A percentile compares a stretch with the other conserved stretches of the same genome.
Evolutionary conservation across 1,139 yeast genomes (phyloP).

Genomic region (Candida neerlandica): DNA sequence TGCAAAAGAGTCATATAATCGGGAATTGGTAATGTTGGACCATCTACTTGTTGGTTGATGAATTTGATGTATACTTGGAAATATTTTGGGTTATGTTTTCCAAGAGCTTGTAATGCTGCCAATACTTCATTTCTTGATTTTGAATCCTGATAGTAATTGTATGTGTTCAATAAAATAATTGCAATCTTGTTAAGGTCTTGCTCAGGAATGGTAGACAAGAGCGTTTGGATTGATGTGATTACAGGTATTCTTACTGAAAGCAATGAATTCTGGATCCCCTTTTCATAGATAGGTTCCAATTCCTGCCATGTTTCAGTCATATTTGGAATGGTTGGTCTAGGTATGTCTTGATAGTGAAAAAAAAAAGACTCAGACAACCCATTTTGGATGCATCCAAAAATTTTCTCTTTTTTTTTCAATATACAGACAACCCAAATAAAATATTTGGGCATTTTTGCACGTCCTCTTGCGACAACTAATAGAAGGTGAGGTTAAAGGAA

Average conservation of each 20-base stretch:
- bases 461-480: background rate
- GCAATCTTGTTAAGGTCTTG: slow-evolving; percentile 25
- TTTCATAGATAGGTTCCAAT: slow-evolving; percentile 21
- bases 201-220: slow-evolving; percentile 20
- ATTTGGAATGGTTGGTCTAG: background rate
- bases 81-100: slow-evolving; percentile 32
- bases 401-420: background rate
- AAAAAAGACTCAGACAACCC: slow-evolving; percentile 1
- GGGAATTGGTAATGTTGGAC: slow-evolving; percentile 47
- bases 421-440: background rate
- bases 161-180: slow-evolving; percentile 42
- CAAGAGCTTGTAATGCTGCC: slow-evolving; percentile 36
- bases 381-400: background rate
- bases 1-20: slow-evolving; percentile 58
- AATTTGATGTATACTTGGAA: slow-evolving; percentile 38
- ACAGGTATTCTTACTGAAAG: slow-evolving; percentile 36
- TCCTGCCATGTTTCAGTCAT: slow-evolving; percentile 17
- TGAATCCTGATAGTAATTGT: slow-evolving; percentile 53
- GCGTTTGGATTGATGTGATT: slow-evolving; percentile 22
- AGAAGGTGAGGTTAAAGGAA: too few relatives aligned
- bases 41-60: slow-evolving; percentile 35
- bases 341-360: background rate
- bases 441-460: background rate
- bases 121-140: slow-evolving; percentile 47
- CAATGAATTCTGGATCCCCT: slow-evolving; percentile 34